Evolutionary conservation across 495 filamentous ascomycete genomes (phyloP), one percentile per base, ranked within the genome.

Genomic region (Durotheca rogersii): DNA sequence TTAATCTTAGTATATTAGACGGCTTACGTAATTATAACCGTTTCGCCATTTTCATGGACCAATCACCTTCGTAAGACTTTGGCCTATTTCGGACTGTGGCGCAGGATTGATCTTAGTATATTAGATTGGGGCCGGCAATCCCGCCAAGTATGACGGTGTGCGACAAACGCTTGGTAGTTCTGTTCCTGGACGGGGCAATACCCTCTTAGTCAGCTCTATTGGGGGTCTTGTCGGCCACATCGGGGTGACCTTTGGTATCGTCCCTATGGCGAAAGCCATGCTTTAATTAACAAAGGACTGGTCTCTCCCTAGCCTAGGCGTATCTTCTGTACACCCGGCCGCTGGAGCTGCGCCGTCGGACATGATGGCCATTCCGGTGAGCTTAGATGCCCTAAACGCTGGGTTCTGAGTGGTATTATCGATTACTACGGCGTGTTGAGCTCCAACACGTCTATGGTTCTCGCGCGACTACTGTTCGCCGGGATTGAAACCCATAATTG

Each of bases 381-480:
- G 39, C 9, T 2, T 69, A 1, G 46, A 40, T 11, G 43, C 51
- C 5, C 79, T 75, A 76, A 46, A 61, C 2, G 56, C 41, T 0
- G 41, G 48, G 1, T 68, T 66, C 21, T 52, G 65, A 2, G 69
- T 61, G 0, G 79, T 73, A 0, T 34, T 77, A 70, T 83, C 35
- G 79, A 75, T 49, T 79, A 74, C 45, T 81, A 81, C 38, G 78
- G 78, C 2, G 78, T 76, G 0, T 67, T 72, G 0, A 77, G 78
- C 1, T 70, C 61, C 36, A 81, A 76, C 56, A 69, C 69, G 23
- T 69, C 74, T 0, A 57, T 80, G 40, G 47, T 81, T 6, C 53
- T 77, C 4, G 42, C 51, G 0, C 47, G 69, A 37, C 46, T 44
- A 7, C 59, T 55, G n/a, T 48, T 79, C 9, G 59, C 71, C 31